Base-by-base conservation (phyloP, 2,329 filamentous ascomycete species). In the Harringtonia lauricola region DNA sequence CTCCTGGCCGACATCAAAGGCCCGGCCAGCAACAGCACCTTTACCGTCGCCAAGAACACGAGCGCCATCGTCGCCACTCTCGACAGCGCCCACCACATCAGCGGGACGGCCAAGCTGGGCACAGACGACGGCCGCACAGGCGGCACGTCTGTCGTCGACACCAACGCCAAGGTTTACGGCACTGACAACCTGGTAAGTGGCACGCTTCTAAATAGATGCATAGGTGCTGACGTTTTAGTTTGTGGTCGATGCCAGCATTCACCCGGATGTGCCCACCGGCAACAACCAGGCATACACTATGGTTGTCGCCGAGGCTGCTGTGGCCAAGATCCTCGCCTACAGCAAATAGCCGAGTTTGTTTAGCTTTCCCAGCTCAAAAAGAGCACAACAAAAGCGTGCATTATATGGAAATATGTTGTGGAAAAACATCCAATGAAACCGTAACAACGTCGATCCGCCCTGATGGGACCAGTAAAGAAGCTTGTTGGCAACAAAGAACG, bases 81-180 rank as follows among this genome's bases (percentile, higher is more conserved):
- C 5, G 63, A 83, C 18, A 63, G 65, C 30, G 70, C 65, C 33
- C 68, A 81, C 38, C 59, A 70, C 37, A 35, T 28, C 18, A n/a
- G 36, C 54, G 67, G 75, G 31, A 81, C 76, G 0, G 69, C 71
- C 40, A 82, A 81, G 57, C 67, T 83, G 51, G 79, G 79, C 13
- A 63, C 61, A 0, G 68, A 76, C 44, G 71, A 76, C 39, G 74
- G 74, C 15, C 69, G 71, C 9, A 50, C 59, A 40, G 61, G 58
- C n/a, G 76, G 78, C 15, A 69, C 65, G 8, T 64, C 75, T 1
- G 79, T 83, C 3, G 79, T 83, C 1, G 79, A 83, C 51, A 57
- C 67, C 12, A 65, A 83, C 59, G 73, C 76, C 45, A 75, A 72
- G 59, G 76, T 83, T 7, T 83, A 76, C 53, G 79, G 79, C 31